Conservation (phyloP, 208 protist genomes). For the Crithidia sp. region DNA sequence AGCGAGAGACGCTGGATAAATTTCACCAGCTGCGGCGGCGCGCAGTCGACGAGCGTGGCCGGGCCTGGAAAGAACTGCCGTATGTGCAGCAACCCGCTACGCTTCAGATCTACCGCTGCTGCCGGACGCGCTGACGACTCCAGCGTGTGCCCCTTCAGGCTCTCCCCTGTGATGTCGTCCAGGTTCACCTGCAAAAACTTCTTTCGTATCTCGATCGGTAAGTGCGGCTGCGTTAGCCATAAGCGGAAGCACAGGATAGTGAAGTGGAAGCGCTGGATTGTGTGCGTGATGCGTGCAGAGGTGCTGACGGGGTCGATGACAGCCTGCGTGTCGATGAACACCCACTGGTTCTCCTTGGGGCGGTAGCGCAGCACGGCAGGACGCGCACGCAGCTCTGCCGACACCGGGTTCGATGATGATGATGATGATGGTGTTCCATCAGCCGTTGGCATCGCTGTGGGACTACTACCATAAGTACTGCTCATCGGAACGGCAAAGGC, state of each 20-base stretch:
- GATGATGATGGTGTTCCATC: neutral
- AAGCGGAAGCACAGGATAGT: slow-evolving; percentile 73
- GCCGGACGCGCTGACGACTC: slow-evolving; percentile 55
- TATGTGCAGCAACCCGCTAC: slow-evolving; percentile 89
- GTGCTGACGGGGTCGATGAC: slow-evolving; percentile 76
- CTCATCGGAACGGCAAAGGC: slow-evolving; percentile 72
- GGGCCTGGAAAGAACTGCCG: slow-evolving; percentile 90
- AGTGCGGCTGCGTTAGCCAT: slow-evolving; percentile 83
- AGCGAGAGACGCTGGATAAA: slow-evolving; percentile 85
- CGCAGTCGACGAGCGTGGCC: slow-evolving; percentile 85
- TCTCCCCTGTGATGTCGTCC: slow-evolving; percentile 61
- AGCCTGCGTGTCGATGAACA: slow-evolving; percentile 81
- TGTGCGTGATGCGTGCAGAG: slow-evolving; percentile 48
- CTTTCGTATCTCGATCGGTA: slow-evolving; percentile 87
- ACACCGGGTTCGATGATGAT: neutral
- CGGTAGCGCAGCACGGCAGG: slow-evolving; percentile 80
- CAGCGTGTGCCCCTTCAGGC: slow-evolving; percentile 49
- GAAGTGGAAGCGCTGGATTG: slow-evolving; percentile 83
- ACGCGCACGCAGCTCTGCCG: slow-evolving; percentile 62
- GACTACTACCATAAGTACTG: too few relatives aligned
- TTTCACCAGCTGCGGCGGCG: slow-evolving; percentile 81
- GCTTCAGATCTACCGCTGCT: slow-evolving; percentile 87
- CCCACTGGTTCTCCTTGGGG: slow-evolving; percentile 91
- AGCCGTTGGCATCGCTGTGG: neutral
- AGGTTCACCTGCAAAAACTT: slow-evolving; percentile 83